Evolutionary conservation across 2,329 filamentous ascomycete genomes (phyloP).

Genomic region (Cryphonectria radicalis): DNA sequence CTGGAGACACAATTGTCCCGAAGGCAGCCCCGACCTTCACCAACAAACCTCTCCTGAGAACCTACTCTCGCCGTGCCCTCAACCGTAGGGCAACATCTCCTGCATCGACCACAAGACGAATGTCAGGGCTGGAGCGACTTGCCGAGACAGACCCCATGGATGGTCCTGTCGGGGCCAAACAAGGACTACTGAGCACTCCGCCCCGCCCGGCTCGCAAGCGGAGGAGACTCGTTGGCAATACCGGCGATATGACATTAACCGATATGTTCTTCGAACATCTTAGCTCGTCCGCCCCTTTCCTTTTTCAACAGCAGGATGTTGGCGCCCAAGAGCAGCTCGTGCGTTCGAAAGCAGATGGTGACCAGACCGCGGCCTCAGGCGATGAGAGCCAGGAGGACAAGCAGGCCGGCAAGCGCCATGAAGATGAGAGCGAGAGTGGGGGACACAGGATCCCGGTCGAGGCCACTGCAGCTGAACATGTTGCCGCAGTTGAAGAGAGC

Average conservation of each 20-base stretch:
- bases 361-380: not conserved
- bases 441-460: not conserved
- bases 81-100: constrained; percentile 14
- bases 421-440: not conserved
- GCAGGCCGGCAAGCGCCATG: not conserved
- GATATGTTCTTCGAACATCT: constrained; percentile 24
- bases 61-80: constrained; percentile 22
- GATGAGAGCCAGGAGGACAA: not conserved
- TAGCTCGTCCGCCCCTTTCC: constrained; percentile 13
- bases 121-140: not conserved
- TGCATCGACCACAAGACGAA: not conserved
- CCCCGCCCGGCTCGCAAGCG: not conserved
- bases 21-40: not conserved
- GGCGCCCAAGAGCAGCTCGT: not conserved
- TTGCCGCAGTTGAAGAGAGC: not conserved
- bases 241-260: constrained; percentile 13
- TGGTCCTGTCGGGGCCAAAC: not conserved
- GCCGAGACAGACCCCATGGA: not conserved
- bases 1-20: not conserved
- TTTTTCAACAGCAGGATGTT: not conserved
- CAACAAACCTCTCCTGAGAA: constrained; percentile 12
- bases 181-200: not conserved
- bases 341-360: not conserved
- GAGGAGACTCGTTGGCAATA: not conserved
- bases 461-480: not conserved